Evolutionary conservation across 441 rosid species (phyloP).

Genomic region (Bocquillonia castaneifolia): DNA sequence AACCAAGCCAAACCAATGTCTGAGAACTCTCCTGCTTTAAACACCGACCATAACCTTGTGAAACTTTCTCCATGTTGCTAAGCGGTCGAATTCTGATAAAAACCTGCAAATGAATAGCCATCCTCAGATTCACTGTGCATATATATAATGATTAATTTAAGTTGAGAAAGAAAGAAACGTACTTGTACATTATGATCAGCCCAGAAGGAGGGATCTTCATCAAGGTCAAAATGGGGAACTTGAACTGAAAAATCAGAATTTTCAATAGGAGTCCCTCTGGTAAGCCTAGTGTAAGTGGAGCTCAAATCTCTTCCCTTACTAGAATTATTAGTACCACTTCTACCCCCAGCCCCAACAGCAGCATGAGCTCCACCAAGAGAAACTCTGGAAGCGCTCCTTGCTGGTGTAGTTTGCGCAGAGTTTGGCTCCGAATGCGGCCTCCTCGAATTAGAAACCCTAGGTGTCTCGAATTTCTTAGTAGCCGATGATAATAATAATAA

Average conservation of each 20-base stretch:
- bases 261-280: conserved; percentile 40
- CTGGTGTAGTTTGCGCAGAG: conserved; percentile 74
- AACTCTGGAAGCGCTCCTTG: conserved; percentile 53
- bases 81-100: conserved; percentile 80
- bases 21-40: conserved; percentile 75
- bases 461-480: conserved; percentile 45
- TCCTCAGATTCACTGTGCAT: not conserved
- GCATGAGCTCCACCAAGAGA: conserved; percentile 42
- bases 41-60: conserved; percentile 63
- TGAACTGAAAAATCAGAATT: conserved; percentile 37
- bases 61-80: conserved; percentile 53
- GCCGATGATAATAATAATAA: too few relatives aligned
- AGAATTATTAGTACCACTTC: conserved; percentile 25
- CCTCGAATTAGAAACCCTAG: conserved; percentile 37
- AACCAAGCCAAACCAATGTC: conserved; percentile 72
- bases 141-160: not conserved
- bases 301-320: conserved; percentile 46
- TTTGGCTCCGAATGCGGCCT: conserved; percentile 57
- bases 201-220: conserved; percentile 73
- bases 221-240: conserved; percentile 61
- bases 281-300: conserved; percentile 40
- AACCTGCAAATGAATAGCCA: conserved; percentile 41
- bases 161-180: not conserved
- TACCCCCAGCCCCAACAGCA: conserved; percentile 32
- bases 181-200: conserved; percentile 89